Evolutionary conservation across 495 filamentous ascomycete genomes (phyloP), one percentile per base, ranked within the genome.

Genomic region (Trichoderma virens): DNA sequence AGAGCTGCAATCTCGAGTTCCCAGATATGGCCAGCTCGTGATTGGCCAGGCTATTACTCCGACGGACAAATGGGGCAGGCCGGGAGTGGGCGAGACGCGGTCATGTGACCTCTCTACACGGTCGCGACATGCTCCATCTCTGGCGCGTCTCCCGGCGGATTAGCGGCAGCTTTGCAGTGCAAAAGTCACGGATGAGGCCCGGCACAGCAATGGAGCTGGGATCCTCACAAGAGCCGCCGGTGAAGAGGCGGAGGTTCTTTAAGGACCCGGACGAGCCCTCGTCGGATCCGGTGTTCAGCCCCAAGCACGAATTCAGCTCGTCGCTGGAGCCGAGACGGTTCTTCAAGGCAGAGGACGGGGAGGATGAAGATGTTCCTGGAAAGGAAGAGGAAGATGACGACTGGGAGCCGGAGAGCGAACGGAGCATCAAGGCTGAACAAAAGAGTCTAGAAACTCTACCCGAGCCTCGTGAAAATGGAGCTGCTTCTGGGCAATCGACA

Each of bases 171-270:
- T 28, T n/a, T n/a, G 28, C 30, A 31, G 25, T 30, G 59, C 23
- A 60, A 31, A 35, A 25, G 28, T 18, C 23, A 35, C 59, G 23
- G 28, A 5, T 60, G 45, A 51, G 45, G 5, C 45, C 45, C 45
- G 20, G 45, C 60, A 38, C 23, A 27, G 23, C 4, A 2, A 90
- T 90, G 88, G 81, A 75, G 66, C 78, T 77, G 65, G 70, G 77
- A 65, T 77, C 84, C 38, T 74, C 79, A 3, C 79, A 84, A 62
- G 84, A 86, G 56, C 83, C 86, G 25, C 91, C 91, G 4, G 75
- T 74, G 43, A 97, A 97, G 79, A 92, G 88, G 74, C 81, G 88
- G 63, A 87, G 92, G 30, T 95, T 95, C 74, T 92, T 95, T 70
- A 78, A 79, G 3, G 89, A 94, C 16, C 74, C 83, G 51, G 70